Conservation (phyloP, 805 yeast species). For the Crinitomyces ghanaensis region DNA sequence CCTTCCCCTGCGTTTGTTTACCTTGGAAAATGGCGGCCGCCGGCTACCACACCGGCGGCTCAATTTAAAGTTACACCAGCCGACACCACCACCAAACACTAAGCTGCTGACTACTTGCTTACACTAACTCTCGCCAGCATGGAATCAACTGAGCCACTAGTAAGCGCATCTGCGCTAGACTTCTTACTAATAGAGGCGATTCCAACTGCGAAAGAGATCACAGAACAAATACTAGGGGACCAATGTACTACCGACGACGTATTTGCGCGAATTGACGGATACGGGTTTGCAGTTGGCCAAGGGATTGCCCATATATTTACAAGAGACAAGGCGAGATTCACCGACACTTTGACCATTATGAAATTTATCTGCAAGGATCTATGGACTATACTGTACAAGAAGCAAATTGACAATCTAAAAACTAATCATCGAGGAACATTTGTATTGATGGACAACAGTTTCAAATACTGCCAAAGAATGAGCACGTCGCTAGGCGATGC, state of each 20-base stretch:
- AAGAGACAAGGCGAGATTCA: conserved; percentile 35
- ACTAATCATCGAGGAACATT: conserved; percentile 86
- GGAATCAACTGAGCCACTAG: conserved; percentile 15
- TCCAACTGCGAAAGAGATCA: conserved; percentile 57
- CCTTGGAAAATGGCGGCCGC: too few relatives aligned
- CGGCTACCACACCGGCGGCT: too few relatives aligned
- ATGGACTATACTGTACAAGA: conserved; percentile 70
- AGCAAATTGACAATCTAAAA: conserved; percentile 83
- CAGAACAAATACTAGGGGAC: conserved; percentile 21
- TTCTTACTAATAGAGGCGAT: conserved; percentile 65
- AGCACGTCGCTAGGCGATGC: conserved; percentile 23
- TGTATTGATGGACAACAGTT: conserved; percentile 61
- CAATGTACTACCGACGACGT: conserved; percentile 29
- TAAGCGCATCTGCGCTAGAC: conserved; percentile 33
- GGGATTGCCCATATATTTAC: conserved; percentile 40
- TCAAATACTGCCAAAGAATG: conserved; percentile 44
- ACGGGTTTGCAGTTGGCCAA: conserved; percentile 62
- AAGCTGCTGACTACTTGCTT: too few relatives aligned
- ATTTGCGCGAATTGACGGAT: conserved; percentile 47
- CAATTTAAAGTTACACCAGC: too few relatives aligned
- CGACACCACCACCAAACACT: too few relatives aligned
- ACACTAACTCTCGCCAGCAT: background rate
- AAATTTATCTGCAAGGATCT: conserved; percentile 87
- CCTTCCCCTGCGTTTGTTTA: too few relatives aligned
- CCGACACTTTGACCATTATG: conserved; percentile 69